A percentile compares a stretch with the other conserved stretches of the same genome.
Evolutionary conservation across 805 yeast genomes (phyloP).

Genomic region (Lipomyces sp.): DNA sequence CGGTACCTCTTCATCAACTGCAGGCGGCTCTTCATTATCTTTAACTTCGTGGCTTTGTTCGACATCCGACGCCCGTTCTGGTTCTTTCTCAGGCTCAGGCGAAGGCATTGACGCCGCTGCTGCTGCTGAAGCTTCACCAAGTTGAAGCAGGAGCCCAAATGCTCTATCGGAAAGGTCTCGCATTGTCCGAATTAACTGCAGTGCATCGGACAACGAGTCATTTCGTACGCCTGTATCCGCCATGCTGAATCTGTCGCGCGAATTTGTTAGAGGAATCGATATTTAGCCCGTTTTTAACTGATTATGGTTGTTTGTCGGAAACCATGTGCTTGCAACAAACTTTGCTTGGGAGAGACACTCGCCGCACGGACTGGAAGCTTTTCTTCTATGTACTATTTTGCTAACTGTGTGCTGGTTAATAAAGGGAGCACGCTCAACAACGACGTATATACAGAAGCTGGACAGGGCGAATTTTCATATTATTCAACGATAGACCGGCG

Average conservation of each 20-base stretch:
- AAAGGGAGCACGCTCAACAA: too few species aligned
- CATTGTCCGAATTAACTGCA: slow-evolving; percentile 10
- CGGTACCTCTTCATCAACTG: neutral
- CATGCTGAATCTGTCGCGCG: neutral
- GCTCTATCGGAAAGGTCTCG: slow-evolving; percentile 19
- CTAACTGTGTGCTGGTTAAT: too few species aligned
- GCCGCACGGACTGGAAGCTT: too few species aligned
- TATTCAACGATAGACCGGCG: too few species aligned
- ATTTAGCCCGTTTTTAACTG: too few species aligned
- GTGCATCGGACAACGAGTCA: slow-evolving; percentile 10
- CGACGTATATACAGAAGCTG: too few species aligned
- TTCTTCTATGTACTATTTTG: too few species aligned
- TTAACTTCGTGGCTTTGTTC: neutral
- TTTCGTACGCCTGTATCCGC: neutral
- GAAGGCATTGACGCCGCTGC: slow-evolving; percentile 21
- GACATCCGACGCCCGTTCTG: neutral
- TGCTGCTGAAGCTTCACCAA: slow-evolving; percentile 10
- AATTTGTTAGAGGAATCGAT: neutral
- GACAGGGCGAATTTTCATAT: too few species aligned
- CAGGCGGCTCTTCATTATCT: neutral
- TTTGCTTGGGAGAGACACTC: too few species aligned
- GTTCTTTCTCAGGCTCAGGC: slow-evolving; percentile 9
- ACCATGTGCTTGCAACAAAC: neutral
- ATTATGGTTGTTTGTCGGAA: neutral
- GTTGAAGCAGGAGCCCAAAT: slow-evolving; percentile 11